Base-by-base conservation (phyloP, 345 rosid genomes). In the Psidium guajava region DNA sequence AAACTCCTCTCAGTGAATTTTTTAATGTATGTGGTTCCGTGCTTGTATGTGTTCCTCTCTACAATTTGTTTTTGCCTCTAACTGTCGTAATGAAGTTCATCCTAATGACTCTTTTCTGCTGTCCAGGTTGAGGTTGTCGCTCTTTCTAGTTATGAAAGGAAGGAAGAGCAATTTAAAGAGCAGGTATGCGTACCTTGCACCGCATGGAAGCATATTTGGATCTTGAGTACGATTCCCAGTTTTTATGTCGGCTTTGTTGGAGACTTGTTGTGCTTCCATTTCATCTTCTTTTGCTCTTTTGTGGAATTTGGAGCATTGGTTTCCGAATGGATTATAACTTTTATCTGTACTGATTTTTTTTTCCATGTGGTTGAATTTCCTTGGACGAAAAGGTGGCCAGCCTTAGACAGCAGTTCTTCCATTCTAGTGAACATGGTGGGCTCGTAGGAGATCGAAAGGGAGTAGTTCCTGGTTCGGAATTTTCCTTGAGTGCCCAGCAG, bases 371-470 rank as follows among this genome's bases (percentile, higher is more conserved):
- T 54, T 86, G 83, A 21, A 81, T 59, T 21, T 88, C 83, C 84
- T 83, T 86, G 82, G 64, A 54, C 83, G 82, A 88, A 84, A 87
- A 96, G 99, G 99, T 96, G 86, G 93, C 95, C 87, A 89, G 83
- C 90, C 93, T 97, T 93, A 96, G 98, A 90, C 93, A 94, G 87
- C 89, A 94, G 42, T 97, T 97, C 85, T 90, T 88, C 88, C 98
- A 96, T 83, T 96, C 99, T 85, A 92, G 95, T 84, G 98, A 94
- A 52, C 98, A 96, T 85, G 99, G 99, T 40, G 99, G 99, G 42
- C 98, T 97, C 87, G 98, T 98, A 28, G 99, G 99, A 88, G 99
- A 97, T 88, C 92, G 99, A 84, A 91, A 95, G 83, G 99, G 99
- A 85, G 98, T 91, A 14, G 98, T 97, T 89, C 99, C 99, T 86